Percentiles rank a stretch among this genome's conserved stretches.
Evolutionary conservation across 148 eudicot genomes (phyloP).

Genomic region (Amaranthus palmeri): DNA sequence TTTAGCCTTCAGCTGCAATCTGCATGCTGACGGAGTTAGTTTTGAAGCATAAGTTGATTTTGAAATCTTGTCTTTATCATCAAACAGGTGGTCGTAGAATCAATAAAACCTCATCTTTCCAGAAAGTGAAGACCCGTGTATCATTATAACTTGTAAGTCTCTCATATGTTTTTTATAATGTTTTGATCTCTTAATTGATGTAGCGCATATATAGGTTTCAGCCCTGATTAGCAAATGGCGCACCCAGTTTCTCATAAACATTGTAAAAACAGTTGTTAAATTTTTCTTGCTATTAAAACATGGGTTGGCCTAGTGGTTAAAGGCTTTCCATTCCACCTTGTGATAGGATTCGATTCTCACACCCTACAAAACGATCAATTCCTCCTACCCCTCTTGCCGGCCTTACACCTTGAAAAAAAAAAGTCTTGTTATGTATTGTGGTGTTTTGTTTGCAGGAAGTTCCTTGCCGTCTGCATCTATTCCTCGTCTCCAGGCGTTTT

Average conservation of each 20-base stretch:
- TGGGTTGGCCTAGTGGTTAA: too few species aligned
- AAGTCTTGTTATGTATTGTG: neutral
- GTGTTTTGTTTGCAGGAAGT: neutral
- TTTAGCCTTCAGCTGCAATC: neutral
- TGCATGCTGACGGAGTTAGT: too few species aligned
- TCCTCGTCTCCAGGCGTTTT: neutral
- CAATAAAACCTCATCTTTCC: conserved; percentile 64
- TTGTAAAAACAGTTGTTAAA: too few species aligned
- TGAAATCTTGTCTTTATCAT: neutral
- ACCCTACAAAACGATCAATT: too few species aligned
- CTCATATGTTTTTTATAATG: neutral
- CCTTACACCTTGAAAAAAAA: too few species aligned
- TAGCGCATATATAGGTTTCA: neutral
- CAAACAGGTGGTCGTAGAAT: conserved; percentile 85
- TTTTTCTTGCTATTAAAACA: too few species aligned
- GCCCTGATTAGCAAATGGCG: neutral
- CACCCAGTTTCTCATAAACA: too few species aligned
- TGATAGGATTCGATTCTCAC: too few species aligned
- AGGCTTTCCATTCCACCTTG: too few species aligned
- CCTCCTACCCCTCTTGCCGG: too few species aligned
- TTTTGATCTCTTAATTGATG: neutral
- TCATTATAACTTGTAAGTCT: conserved; percentile 20
- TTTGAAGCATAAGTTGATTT: neutral
- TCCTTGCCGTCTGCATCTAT: neutral
- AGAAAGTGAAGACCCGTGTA: conserved; percentile 34